These are phyloP conservation scores for Diplodia corticola DNA, from an alignment of 2,329 filamentous ascomycete species.

Conservation along the genomic window DNA sequence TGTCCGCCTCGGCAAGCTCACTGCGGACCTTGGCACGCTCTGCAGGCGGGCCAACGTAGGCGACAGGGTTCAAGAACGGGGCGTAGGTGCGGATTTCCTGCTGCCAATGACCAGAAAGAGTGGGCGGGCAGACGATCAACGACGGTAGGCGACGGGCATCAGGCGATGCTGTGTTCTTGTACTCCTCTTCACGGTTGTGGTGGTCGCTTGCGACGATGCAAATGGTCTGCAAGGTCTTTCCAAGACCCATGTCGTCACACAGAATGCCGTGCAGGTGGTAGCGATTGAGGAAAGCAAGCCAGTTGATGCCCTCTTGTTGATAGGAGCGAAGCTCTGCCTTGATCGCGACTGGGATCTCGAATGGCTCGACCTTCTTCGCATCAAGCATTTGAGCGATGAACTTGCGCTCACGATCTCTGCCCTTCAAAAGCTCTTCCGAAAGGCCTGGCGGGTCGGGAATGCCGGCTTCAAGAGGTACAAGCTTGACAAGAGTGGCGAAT, in stretches of 20 bases:
- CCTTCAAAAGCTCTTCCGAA: constrained; percentile 82
- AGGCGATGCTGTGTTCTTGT: constrained; percentile 72
- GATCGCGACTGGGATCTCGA: constrained; percentile 91
- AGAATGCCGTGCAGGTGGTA: constrained; percentile 98
- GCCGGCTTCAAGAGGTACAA: constrained; percentile 93
- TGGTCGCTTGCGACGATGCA: constrained; percentile 99
- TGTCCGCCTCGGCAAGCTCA: constrained; percentile 74
- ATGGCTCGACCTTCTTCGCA: constrained; percentile 93
- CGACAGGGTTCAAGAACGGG: constrained; percentile 84
- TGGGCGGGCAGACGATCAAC: constrained; percentile 93
- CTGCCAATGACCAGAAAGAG: constrained; percentile 96
- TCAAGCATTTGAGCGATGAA: constrained; percentile 97
- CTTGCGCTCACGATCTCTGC: constrained; percentile 88
- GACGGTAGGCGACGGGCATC: constrained; percentile 83
- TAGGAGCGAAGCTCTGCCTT: constrained; percentile 96
- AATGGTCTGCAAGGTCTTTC: constrained; percentile 94
- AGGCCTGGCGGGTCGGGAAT: constrained; percentile 95
- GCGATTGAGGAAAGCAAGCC: constrained; percentile 96
- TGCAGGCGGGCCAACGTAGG: constrained; percentile 85
- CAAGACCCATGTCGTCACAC: constrained; percentile 98
- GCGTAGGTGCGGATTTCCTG: constrained; percentile 96
- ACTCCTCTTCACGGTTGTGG: constrained; percentile 89
- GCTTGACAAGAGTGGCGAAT: constrained; percentile 94
- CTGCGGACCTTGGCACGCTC: constrained; percentile 73
- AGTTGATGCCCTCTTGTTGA: constrained; percentile 98